phyloP scores from a whole-genome alignment of 1,139 yeast species.

The Saccharomycopsis crataegensis region DNA sequence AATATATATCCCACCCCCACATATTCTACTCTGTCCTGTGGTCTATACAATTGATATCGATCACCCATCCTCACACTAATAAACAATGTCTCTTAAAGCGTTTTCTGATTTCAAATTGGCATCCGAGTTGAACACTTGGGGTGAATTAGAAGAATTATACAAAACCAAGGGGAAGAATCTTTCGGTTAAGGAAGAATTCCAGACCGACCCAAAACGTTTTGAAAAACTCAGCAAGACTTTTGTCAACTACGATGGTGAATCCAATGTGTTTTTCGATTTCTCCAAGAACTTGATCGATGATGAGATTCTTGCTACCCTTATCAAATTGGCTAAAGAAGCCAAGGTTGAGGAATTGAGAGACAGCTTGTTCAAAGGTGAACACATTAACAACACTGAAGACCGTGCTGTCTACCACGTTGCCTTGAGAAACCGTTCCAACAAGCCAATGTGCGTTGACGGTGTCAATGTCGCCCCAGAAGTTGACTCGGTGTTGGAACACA shows the following conservation, averaged over 20 bases:
- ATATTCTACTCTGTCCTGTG: neutral
- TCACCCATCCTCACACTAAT: neutral
- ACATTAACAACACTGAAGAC: slow-evolving; percentile 90
- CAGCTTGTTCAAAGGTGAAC: slow-evolving; percentile 84
- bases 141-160: slow-evolving; percentile 62
- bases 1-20: too few species aligned
- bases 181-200: slow-evolving; percentile 71
- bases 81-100: slow-evolving; percentile 22
- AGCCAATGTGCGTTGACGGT: slow-evolving; percentile 84
- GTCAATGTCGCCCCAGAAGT: slow-evolving; percentile 84
- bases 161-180: slow-evolving; percentile 59
- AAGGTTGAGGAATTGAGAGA: slow-evolving; percentile 82
- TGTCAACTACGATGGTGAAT: slow-evolving; percentile 66
- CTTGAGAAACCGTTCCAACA: slow-evolving; percentile 81
- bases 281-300: slow-evolving; percentile 90
- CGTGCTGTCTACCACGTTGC: slow-evolving; percentile 98
- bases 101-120: slow-evolving; percentile 56
- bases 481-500: slow-evolving; percentile 82
- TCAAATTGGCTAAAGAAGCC: slow-evolving; percentile 84
- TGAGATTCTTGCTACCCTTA: slow-evolving; percentile 58
- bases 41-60: neutral
- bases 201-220: slow-evolving; percentile 66
- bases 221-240: slow-evolving; percentile 70
- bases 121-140: slow-evolving; percentile 79
- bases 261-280: slow-evolving; percentile 86